Conservation (phyloP, 306 rosid genomes). For the Cicer pinnatifidum region DNA sequence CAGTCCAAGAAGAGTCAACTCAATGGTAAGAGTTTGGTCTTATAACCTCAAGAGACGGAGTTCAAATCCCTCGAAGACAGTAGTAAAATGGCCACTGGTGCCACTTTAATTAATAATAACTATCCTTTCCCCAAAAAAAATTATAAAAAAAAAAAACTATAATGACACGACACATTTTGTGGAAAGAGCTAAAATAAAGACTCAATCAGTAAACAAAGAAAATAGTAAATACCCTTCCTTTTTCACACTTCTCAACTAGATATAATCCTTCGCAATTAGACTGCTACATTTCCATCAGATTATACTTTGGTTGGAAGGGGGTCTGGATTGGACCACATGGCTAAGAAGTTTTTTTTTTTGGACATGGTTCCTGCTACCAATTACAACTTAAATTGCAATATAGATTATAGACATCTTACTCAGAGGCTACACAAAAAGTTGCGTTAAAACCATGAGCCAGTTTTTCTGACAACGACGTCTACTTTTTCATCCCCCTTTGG, state of each 20-base stretch:
- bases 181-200: background rate
- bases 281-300: conserved; percentile 1
- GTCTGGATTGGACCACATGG: background rate
- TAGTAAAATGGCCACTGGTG: no score
- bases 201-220: background rate
- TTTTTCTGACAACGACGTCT: conserved; percentile 23
- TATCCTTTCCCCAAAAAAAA: no score
- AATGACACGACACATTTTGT: background rate
- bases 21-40: no score
- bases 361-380: background rate
- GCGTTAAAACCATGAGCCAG: conserved; percentile 33
- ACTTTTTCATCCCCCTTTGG: conserved; percentile 19
- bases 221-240: background rate
- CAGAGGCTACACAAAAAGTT: conserved; percentile 15
- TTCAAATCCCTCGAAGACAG: no score
- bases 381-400: background rate
- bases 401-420: conserved; percentile 15
- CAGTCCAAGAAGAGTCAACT: no score
- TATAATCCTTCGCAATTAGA: conserved; percentile 14
- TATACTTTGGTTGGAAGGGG: conserved; percentile 12
- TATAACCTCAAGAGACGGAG: no score
- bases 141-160: background rate
- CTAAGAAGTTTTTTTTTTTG: background rate
- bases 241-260: conserved; percentile 8
- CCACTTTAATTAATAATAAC: no score